Percentiles rank a stretch among this genome's conserved stretches.
Conservation (phyloP, 306 rosid genomes). For the Amphicarpaea edgeworthii region DNA sequence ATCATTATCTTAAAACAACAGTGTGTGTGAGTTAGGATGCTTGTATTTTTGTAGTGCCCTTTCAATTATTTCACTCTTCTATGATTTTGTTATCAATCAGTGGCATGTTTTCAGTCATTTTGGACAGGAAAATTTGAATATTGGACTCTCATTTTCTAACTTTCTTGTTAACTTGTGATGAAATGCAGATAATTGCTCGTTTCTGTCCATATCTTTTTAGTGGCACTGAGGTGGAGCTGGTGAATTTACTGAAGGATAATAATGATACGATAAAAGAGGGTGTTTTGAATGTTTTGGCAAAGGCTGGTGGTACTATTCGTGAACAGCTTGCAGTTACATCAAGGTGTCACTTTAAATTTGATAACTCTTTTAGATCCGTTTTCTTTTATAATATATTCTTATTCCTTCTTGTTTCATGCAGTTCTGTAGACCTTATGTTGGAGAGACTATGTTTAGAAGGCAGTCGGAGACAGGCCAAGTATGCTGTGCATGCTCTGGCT, state of each 20-base stretch:
- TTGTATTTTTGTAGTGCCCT: slow-evolving; percentile 31
- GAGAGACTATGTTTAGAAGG: slow-evolving; percentile 97
- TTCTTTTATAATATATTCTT: slow-evolving; percentile 43
- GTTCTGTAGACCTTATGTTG: slow-evolving; percentile 95
- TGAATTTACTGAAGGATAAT: slow-evolving; percentile 84
- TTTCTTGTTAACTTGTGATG: slow-evolving; percentile 30
- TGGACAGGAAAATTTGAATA: slow-evolving; percentile 25
- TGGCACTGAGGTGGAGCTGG: slow-evolving; percentile 82
- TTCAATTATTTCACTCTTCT: slow-evolving; percentile 4
- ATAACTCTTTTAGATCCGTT: slow-evolving; percentile 22
- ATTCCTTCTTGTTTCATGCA: slow-evolving; percentile 54
- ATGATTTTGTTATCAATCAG: slow-evolving; percentile 35
- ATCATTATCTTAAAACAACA: slow-evolving; percentile 13
- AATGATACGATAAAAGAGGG: slow-evolving; percentile 88
- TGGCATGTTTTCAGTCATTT: slow-evolving; percentile 42
- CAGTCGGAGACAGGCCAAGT: slow-evolving; percentile 94
- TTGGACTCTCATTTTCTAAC: slow-evolving; percentile 33
- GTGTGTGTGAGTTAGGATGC: slow-evolving; percentile 1
- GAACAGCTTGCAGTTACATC: slow-evolving; percentile 86
- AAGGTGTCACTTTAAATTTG: slow-evolving; percentile 61
- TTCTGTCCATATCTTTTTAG: slow-evolving; percentile 77
- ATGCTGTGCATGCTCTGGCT: slow-evolving; percentile 97
- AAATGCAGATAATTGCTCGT: slow-evolving; percentile 84
- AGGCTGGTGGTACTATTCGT: slow-evolving; percentile 96
- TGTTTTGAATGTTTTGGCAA: slow-evolving; percentile 80